Evolutionary conservation across 345 rosid genomes (phyloP).

Genomic region (Salix arbutifolia): DNA sequence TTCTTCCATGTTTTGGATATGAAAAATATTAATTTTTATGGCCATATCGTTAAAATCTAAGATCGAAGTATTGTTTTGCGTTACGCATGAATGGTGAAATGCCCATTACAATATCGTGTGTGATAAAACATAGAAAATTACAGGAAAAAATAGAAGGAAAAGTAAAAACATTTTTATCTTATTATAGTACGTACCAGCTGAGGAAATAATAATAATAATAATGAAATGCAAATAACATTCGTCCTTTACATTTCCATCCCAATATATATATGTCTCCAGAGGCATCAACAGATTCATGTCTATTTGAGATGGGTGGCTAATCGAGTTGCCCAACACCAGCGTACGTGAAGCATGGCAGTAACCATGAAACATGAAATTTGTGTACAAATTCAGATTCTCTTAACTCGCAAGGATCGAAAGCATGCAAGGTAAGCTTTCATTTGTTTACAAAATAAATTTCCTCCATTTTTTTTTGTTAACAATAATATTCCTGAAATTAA

Average conservation of each 20-base stretch:
- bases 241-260: too few relatives aligned
- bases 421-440: not conserved
- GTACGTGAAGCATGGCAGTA: not conserved
- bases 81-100: not conserved
- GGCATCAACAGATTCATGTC: not conserved
- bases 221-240: too few relatives aligned
- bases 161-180: not conserved
- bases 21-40: too few relatives aligned
- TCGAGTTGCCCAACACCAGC: too few relatives aligned
- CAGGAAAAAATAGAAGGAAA: not conserved
- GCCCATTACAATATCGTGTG: not conserved
- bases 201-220: not conserved
- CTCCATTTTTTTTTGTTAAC: not conserved
- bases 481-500: not conserved
- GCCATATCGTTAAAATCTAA: too few relatives aligned
- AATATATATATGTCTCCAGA: too few relatives aligned
- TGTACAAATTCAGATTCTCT: not conserved
- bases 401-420: not conserved
- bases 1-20: too few relatives aligned
- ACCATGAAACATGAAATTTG: not conserved
- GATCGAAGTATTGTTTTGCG: not conserved
- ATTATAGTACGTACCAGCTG: too few relatives aligned
- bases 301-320: not conserved
- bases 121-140: not conserved
- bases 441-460: not conserved